phyloP scores from a whole-genome alignment of 805 yeast genomes.

The Ascoidea asiatica region DNA sequence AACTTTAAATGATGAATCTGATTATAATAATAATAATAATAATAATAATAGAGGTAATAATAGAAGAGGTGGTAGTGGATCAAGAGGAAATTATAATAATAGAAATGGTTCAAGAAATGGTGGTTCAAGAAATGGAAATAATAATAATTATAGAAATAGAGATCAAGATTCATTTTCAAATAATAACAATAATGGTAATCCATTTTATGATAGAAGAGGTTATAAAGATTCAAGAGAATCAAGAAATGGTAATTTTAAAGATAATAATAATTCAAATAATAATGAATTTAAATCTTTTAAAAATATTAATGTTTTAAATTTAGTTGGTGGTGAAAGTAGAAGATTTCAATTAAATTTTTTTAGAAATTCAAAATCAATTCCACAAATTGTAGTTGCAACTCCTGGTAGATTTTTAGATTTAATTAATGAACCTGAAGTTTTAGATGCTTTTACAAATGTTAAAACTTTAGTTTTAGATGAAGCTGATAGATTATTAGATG shows the following conservation, averaged over 20 bases:
- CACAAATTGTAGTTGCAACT: slow-evolving; percentile 70
- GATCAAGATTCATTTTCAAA: background rate
- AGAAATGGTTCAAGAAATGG: background rate
- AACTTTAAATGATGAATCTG: slow-evolving; percentile 14
- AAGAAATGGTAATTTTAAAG: too few relatives aligned
- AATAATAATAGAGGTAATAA: slow-evolving; percentile 10
- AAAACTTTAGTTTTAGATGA: slow-evolving; percentile 72
- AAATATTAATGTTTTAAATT: slow-evolving; percentile 27
- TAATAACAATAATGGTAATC: slow-evolving; percentile 4
- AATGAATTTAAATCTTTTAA: too few relatives aligned
- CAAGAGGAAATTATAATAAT: slow-evolving; percentile 2
- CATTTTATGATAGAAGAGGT: too few relatives aligned
- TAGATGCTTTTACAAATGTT: slow-evolving; percentile 29
- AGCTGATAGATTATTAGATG: slow-evolving; percentile 78
- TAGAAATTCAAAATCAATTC: slow-evolving; percentile 17
- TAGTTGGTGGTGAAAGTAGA: slow-evolving; percentile 57
- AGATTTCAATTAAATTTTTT: slow-evolving; percentile 22
- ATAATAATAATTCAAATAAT: too few relatives aligned
- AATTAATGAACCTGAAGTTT: slow-evolving; percentile 29
- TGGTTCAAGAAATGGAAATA: too few relatives aligned
- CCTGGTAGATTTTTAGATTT: slow-evolving; percentile 76
- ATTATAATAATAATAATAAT: slow-evolving; percentile 14
- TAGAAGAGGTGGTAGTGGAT: slow-evolving; percentile 5
- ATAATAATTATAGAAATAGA: background rate
- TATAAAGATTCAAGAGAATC: slow-evolving; percentile 16